Evolutionary conservation across 192 early-diverging fungal species (phyloP).

Genomic region (Entomortierella parvispora): DNA sequence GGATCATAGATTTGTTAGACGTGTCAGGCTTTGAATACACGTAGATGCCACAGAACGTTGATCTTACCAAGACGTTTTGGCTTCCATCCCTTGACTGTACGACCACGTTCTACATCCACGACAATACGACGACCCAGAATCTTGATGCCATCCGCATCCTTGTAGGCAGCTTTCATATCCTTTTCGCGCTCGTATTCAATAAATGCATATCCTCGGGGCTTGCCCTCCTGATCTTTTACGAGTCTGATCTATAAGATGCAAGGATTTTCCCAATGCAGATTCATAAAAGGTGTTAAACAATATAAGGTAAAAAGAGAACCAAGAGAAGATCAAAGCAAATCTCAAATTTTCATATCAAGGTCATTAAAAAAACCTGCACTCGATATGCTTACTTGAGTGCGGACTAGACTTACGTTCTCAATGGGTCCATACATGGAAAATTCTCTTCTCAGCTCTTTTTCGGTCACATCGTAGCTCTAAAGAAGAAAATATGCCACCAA

Average conservation of each 20-base stretch:
- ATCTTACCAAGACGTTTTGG: conserved; percentile 79
- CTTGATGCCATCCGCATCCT: conserved; percentile 89
- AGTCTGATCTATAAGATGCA: conserved; percentile 65
- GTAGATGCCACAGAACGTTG: too few relatives aligned
- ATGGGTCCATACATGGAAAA: conserved; percentile 87
- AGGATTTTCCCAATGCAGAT: neutral
- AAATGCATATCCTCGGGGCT: conserved; percentile 94
- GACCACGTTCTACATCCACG: conserved; percentile 95
- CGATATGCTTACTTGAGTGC: neutral
- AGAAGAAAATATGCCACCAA: too few relatives aligned
- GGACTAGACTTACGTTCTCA: conserved; percentile 70
- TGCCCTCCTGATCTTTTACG: conserved; percentile 73
- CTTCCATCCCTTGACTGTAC: conserved; percentile 96
- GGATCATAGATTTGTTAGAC: too few relatives aligned
- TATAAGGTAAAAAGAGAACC: too few relatives aligned
- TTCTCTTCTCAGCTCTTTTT: conserved; percentile 77
- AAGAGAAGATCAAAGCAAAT: too few relatives aligned
- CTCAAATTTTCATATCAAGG: neutral
- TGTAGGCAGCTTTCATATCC: conserved; percentile 72
- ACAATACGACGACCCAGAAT: conserved; percentile 85
- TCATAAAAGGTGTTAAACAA: neutral
- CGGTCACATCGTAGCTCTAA: conserved; percentile 76
- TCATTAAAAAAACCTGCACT: conserved; percentile 3
- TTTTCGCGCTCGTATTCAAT: conserved; percentile 92
- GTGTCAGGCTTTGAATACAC: too few relatives aligned